A percentile compares a stretch with the other conserved stretches of the same genome.
phyloP scores from a whole-genome alignment of 169 alveolate genomes.

The Plasmodium knowlesi region DNA sequence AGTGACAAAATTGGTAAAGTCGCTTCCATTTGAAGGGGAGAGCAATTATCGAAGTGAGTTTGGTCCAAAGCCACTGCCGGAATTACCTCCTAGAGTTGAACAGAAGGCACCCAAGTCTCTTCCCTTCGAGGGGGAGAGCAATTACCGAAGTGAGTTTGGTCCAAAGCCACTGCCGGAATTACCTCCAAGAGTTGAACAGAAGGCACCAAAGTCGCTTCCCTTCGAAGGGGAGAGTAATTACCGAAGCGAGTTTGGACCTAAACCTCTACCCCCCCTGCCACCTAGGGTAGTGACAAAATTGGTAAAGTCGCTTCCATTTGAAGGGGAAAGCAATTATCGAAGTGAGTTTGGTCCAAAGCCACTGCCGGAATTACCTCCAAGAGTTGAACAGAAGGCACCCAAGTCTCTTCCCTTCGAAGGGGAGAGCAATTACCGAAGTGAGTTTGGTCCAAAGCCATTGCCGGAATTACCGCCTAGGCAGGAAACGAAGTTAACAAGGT shows the following conservation, averaged over 20 bases:
- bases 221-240: slow-evolving; percentile 79
- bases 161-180: slow-evolving; percentile 79
- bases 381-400: slow-evolving; percentile 21
- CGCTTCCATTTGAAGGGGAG: slow-evolving; percentile 81
- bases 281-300: slow-evolving; percentile 53
- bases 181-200: slow-evolving; percentile 51
- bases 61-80: slow-evolving; percentile 79
- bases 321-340: slow-evolving; percentile 71
- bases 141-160: slow-evolving; percentile 78
- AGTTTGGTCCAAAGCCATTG: slow-evolving; percentile 75
- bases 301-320: slow-evolving; percentile 78
- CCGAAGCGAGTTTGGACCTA: slow-evolving; percentile 80
- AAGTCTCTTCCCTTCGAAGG: slow-evolving; percentile 80
- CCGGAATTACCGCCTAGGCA: slow-evolving; percentile 59
- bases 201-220: slow-evolving; percentile 74
- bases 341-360: slow-evolving; percentile 82
- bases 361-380: slow-evolving; percentile 74
- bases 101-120: slow-evolving; percentile 68
- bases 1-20: slow-evolving; percentile 21
- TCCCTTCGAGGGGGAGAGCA: slow-evolving; percentile 78
- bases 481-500: slow-evolving; percentile 37
- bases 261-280: slow-evolving; percentile 77
- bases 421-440: slow-evolving; percentile 75
- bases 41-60: slow-evolving; percentile 76
- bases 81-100: slow-evolving; percentile 35